Evolutionary conservation across 768 basidiomycete genomes (phyloP).

Genomic region (Termitomyces sp.): DNA sequence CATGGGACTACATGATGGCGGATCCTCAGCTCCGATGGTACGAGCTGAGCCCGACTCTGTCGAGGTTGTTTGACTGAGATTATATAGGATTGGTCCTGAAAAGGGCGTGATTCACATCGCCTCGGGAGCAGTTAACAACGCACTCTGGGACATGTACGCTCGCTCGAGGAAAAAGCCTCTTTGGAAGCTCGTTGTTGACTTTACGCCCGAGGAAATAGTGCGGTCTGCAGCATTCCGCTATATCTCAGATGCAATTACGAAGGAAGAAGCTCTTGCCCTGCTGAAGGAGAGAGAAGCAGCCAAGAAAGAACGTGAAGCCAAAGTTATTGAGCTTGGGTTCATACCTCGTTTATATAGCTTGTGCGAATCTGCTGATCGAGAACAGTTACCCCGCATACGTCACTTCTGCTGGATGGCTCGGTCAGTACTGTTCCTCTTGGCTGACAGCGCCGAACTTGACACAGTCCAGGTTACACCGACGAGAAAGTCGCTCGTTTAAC

Average conservation of each 20-base stretch:
- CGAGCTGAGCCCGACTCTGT: background rate
- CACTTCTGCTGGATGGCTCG: constrained; percentile 91
- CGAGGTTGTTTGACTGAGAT: background rate
- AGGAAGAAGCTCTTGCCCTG: constrained; percentile 81
- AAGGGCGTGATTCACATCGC: constrained; percentile 95
- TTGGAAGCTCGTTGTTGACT: constrained; percentile 92
- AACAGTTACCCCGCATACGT: constrained; percentile 91
- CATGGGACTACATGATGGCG: constrained; percentile 82
- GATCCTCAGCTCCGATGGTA: constrained; percentile 92
- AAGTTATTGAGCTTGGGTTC: constrained; percentile 65
- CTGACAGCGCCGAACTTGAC: background rate
- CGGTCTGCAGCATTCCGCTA: constrained; percentile 77
- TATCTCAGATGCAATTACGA: constrained; percentile 90
- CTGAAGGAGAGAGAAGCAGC: constrained; percentile 70
- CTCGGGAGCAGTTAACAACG: constrained; percentile 84
- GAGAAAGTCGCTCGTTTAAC: constrained; percentile 88
- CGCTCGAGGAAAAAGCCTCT: constrained; percentile 76
- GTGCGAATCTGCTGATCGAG: background rate
- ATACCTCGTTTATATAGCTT: constrained; percentile 5
- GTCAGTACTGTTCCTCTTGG: constrained; percentile 25
- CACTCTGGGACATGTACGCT: constrained; percentile 92
- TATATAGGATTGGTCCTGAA: constrained; percentile 79
- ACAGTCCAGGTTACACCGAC: constrained; percentile 71
- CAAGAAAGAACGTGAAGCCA: constrained; percentile 75
- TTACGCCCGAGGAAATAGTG: constrained; percentile 82